Conservation (phyloP, 768 basidiomycete species). For the Phallus indusiatus region DNA sequence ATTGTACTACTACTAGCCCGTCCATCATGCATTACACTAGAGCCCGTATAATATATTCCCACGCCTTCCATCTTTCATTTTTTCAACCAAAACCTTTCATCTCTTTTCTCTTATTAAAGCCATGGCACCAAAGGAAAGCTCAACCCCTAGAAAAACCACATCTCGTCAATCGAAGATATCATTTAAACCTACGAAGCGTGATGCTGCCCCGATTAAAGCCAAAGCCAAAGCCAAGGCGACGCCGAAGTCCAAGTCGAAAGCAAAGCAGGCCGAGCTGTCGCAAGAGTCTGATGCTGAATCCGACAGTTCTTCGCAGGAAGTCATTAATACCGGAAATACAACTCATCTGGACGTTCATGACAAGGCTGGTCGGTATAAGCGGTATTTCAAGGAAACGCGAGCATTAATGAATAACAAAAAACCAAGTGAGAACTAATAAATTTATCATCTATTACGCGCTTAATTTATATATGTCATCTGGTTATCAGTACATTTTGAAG, state of each 20-base stretch:
- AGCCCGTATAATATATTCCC: not conserved
- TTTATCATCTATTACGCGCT: not conserved
- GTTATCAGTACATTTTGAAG: slow-evolving; percentile 53
- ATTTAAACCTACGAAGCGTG: slow-evolving; percentile 40
- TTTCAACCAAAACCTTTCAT: not conserved
- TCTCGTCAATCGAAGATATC: slow-evolving; percentile 34
- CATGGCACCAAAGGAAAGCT: slow-evolving; percentile 19
- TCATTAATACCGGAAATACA: slow-evolving; percentile 12
- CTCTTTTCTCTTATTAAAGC: not conserved
- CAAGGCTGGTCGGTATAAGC: slow-evolving; percentile 43
- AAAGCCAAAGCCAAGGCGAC: slow-evolving; percentile 1
- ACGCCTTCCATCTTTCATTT: not conserved
- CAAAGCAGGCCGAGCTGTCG: not conserved
- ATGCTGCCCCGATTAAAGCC: slow-evolving; percentile 18
- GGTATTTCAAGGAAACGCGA: slow-evolving; percentile 37
- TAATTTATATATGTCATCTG: not conserved
- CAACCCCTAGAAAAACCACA: not conserved
- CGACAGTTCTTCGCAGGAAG: slow-evolving; percentile 9
- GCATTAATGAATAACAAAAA: slow-evolving; percentile 44
- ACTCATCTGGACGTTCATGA: slow-evolving; percentile 32
- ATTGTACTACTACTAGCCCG: not conserved
- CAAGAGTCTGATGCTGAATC: not conserved
- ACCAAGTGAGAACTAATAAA: slow-evolving; percentile 49
- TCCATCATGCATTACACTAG: not conserved
- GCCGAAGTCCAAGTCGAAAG: not conserved